These are phyloP conservation scores for Gentiana dahurica DNA, from an alignment of 257 asterid genomes.

Conservation along the genomic window DNA sequence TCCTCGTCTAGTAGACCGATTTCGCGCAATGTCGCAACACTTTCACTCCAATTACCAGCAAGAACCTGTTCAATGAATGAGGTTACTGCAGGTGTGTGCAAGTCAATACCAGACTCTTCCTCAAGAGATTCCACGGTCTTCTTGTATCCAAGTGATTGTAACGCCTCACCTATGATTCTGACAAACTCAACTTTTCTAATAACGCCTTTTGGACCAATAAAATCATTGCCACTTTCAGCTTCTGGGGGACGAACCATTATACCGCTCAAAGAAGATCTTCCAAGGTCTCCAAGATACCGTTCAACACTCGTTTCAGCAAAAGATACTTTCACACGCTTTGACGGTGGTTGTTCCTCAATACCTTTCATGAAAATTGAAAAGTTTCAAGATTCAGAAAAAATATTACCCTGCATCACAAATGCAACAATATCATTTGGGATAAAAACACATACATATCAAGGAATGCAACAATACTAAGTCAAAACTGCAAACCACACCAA, in stretches of 20 bases:
- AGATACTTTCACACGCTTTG: conserved; percentile 68
- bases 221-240: conserved; percentile 52
- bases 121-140: conserved; percentile 52
- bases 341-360: neutral
- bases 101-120: conserved; percentile 68
- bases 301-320: conserved; percentile 33
- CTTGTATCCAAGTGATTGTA: conserved; percentile 72
- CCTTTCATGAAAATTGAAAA: no score
- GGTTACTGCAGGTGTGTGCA: conserved; percentile 48
- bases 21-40: conserved; percentile 44
- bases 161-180: conserved; percentile 64
- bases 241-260: conserved; percentile 57
- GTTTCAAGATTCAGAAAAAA: no score
- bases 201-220: conserved; percentile 61
- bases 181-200: conserved; percentile 65
- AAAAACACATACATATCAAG: no score
- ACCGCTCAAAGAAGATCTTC: conserved; percentile 39
- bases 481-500: no score
- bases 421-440: no score
- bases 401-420: no score
- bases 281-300: conserved; percentile 32
- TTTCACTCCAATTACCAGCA: conserved; percentile 80
- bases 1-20: conserved; percentile 45
- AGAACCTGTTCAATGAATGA: conserved; percentile 60
- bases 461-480: no score